Evolutionary conservation across 1,284 basidiomycete genomes (phyloP), one percentile per base, ranked within the genome.

Genomic region (Ustilago hordei): DNA sequence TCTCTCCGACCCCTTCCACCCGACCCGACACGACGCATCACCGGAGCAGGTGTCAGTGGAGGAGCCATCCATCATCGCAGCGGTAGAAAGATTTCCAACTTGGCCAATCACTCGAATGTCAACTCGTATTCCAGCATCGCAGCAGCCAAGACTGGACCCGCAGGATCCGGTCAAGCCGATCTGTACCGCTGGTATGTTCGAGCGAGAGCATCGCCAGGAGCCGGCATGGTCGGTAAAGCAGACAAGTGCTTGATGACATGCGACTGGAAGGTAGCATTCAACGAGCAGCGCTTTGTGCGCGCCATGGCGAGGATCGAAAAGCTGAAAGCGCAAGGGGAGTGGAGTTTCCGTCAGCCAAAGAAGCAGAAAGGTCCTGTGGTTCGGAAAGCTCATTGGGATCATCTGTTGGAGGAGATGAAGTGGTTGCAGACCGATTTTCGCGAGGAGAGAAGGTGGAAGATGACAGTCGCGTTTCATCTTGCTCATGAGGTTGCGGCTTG

Each of bases 381-480:
- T 39, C 88, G 89, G 6, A 98, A 98, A 87, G 91, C 92, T 0
- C 95, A 98, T 81, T 96, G 95, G 94, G 97, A 99, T 86, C 93
- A 95, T 86, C 88, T 99, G 35, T 88, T 99, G 84, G 97, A 99
- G 72, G 97, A 99, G 87, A 95, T 98, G 94, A 94, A 93, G 90
- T 99, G 96, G 97, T 92, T 99, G 89, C 93, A 95, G 55, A 91
- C 91, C 15, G 97, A 99, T 84, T 98, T 95, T 81, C 91, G 93
- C 8, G 95, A 99, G 86, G 97, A 99, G 85, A 89, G 93, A 58
- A 90, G 91, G 68, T 99, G 95, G 95, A 99, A 99, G 86, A 88
- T 93, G 39, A 91, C 92, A 0, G 86, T 95, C 19, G 95, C 96
- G 0, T 92, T 92, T 84, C 92, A 92, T 68, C 86, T 98, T n/a